Conservation (phyloP, 371 early-diverging fungal genomes). For the Mucor circinelloides region DNA sequence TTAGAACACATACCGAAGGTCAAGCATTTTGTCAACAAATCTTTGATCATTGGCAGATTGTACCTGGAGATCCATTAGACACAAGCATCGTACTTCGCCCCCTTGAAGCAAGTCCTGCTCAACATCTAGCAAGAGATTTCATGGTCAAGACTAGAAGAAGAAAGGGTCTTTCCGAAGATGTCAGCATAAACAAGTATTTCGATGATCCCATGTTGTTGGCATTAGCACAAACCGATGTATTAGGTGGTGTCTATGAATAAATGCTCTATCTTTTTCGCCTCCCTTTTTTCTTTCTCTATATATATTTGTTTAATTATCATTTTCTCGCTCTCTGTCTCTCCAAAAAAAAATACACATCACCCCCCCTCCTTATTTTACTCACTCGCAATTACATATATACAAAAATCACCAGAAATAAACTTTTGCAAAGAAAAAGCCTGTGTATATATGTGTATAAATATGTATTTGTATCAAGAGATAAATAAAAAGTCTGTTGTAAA, state of each 20-base stretch:
- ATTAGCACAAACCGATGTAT: conserved; percentile 59
- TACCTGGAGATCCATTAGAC: conserved; percentile 97
- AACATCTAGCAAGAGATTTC: conserved; percentile 93
- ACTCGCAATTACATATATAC: neutral
- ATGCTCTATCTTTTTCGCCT: neutral
- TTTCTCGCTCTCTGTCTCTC: conserved; percentile 1
- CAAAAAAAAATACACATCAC: neutral
- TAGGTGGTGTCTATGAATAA: conserved; percentile 32
- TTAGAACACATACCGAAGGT: conserved; percentile 95
- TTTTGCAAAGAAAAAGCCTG: neutral
- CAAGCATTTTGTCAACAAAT: conserved; percentile 95
- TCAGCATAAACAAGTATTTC: conserved; percentile 92
- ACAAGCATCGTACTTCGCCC: conserved; percentile 84
- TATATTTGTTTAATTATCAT: neutral
- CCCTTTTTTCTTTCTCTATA: neutral
- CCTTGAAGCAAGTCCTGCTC: conserved; percentile 85
- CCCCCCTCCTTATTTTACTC: neutral
- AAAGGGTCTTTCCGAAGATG: conserved; percentile 92
- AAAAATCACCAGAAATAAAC: conserved; percentile 5
- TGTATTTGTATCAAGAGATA: conserved; percentile 3
- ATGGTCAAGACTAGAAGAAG: conserved; percentile 97
- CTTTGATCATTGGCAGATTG: conserved; percentile 97
- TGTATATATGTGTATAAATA: neutral
- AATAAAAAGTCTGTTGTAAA: neutral
- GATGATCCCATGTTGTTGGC: conserved; percentile 87